Base-by-base conservation (phyloP, 805 yeast species). In the Candida sakaeoensis region DNA sequence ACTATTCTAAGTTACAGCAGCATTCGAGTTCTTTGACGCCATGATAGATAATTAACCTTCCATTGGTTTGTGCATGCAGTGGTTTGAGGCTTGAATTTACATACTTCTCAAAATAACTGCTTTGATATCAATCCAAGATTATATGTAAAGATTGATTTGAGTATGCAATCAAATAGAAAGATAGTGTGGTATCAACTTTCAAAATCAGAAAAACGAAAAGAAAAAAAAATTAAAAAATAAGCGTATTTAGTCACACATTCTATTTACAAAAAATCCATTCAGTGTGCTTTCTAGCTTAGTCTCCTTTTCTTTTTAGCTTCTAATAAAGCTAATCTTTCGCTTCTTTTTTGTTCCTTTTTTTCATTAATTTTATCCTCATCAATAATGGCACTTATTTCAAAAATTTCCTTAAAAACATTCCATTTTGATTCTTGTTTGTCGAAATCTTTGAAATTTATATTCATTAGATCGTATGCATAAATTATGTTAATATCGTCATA, bases 381-480 rank as follows among this genome's bases (percentile, higher is more conserved):
- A 13, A 50, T 52, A 5, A n/a, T 13, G 10, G 30, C 33, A 30
- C 41, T 37, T 5, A 33, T 26, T 14, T 37, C 36, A 30, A 61
- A 56, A 4, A 63, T 47, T 17, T 52, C 49, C 17, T 54, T 53
- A 36, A 68, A 53, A 1, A 55, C 45, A 7, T 24, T 29, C 44
- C 44, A 41, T 21, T 33, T 14, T 14, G 15, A 12, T 25, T 43
- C 41, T 13, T 43, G 47, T 13, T 27, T n/a, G 8, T 19, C 14
- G 28, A 40, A 33, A 19, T 40, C 27, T 9, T 42, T 51, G 43
- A 55, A 54, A 19, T 62, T 48, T 5, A 66, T 49, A 24, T 53
- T 59, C 65, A 68, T 63, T 43, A 57, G 48, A 48, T 69, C 74
- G 43, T 58, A 65, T 1, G 72, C 73, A 48, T 59, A 68, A 15